phyloP scores from a whole-genome alignment of 2,329 filamentous ascomycete genomes.

The Sphaerulina vaccinii region DNA sequence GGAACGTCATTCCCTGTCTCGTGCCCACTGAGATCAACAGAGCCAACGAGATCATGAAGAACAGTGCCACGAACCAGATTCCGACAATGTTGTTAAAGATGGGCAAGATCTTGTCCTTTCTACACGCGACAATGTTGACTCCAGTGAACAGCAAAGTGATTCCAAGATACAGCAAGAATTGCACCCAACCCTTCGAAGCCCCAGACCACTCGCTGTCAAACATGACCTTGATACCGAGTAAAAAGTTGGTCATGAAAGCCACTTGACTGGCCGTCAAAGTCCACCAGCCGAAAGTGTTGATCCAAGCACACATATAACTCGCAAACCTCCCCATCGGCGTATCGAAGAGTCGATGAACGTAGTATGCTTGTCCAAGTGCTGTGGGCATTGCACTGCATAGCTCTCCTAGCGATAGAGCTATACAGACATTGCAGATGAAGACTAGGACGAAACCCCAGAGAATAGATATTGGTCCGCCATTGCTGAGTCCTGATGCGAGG shows the following conservation, averaged over 20 bases:
- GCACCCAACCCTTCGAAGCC: conserved; percentile 50
- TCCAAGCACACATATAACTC: conserved; percentile 60
- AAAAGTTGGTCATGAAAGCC: conserved; percentile 59
- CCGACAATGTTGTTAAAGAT: conserved; percentile 59
- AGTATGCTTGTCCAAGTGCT: conserved; percentile 60
- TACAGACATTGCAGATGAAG: conserved; percentile 50
- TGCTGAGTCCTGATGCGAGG: conserved; percentile 53
- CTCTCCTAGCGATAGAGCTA: conserved; percentile 57
- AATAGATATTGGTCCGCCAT: conserved; percentile 55
- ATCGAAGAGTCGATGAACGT: conserved; percentile 50
- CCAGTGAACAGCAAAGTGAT: conserved; percentile 50
- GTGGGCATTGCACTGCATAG: conserved; percentile 60
- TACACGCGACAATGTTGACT: conserved; percentile 54
- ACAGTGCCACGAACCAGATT: conserved; percentile 53
- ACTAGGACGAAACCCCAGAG: conserved; percentile 58
- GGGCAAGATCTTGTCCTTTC: conserved; percentile 49
- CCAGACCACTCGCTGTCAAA: conserved; percentile 52
- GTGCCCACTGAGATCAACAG: conserved; percentile 54
- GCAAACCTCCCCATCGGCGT: conserved; percentile 47
- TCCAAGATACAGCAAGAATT: conserved; percentile 57
- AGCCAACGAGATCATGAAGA: conserved; percentile 53
- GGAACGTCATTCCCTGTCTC: conserved; percentile 46
- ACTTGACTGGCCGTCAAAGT: conserved; percentile 56
- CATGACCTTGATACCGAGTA: conserved; percentile 57
- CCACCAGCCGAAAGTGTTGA: conserved; percentile 62